Evolutionary conservation across 129 eudicot species (phyloP).

Genomic region (Heracleum sosnowskyi): DNA sequence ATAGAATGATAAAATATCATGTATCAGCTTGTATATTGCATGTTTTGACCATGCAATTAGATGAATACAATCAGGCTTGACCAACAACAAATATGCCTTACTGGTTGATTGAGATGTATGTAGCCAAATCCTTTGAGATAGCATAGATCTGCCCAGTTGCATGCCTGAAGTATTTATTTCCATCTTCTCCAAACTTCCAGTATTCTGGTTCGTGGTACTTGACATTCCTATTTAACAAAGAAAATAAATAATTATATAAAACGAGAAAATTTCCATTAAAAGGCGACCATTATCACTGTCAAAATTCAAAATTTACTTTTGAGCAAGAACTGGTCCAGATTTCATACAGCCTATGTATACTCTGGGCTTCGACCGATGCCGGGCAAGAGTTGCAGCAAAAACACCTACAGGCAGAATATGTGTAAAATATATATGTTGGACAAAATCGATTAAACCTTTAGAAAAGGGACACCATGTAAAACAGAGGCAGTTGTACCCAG

Average conservation of each 20-base stretch:
- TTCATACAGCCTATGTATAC: slow-evolving; percentile 82
- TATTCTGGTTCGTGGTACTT: slow-evolving; percentile 93
- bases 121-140: slow-evolving; percentile 78
- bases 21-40: not conserved
- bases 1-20: not conserved
- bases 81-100: slow-evolving; percentile 19
- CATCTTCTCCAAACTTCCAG: slow-evolving; percentile 97
- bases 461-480: not conserved
- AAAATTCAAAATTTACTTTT: slow-evolving; percentile 37
- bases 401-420: slow-evolving; percentile 36
- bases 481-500: slow-evolving; percentile 47
- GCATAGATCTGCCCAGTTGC: slow-evolving; percentile 91
- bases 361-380: not conserved
- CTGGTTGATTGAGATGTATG: slow-evolving; percentile 76
- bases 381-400: slow-evolving; percentile 54
- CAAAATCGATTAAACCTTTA: slow-evolving; percentile 1
- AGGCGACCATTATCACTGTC: not conserved
- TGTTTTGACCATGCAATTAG: not conserved
- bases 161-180: slow-evolving; percentile 86
- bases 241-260: not conserved
- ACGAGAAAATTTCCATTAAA: not conserved
- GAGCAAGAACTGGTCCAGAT: slow-evolving; percentile 87
- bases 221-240: slow-evolving; percentile 45
- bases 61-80: not conserved
- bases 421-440: slow-evolving; percentile 1